These are phyloP conservation scores for Candida sithepensis DNA, from an alignment of 805 yeast species.

Conservation along the genomic window DNA sequence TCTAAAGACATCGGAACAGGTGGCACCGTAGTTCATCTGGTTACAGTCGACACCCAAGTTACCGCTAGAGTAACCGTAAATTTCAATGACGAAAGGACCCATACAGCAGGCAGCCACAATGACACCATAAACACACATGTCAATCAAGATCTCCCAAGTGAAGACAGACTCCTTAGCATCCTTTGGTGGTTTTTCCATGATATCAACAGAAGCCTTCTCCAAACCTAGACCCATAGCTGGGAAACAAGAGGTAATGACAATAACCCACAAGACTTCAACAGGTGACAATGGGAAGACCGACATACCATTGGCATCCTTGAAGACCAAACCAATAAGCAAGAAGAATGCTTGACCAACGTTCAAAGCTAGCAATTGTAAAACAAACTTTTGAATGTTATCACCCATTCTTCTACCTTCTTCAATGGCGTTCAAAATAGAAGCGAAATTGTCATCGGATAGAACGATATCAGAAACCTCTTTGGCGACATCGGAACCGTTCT, in stretches of 20 bases:
- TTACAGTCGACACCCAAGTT: slow-evolving; percentile 66
- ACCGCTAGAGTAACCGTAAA: slow-evolving; percentile 67
- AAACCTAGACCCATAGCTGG: slow-evolving; percentile 83
- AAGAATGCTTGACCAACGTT: slow-evolving; percentile 70
- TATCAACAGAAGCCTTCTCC: slow-evolving; percentile 60
- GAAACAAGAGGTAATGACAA: slow-evolving; percentile 74
- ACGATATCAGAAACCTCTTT: slow-evolving; percentile 79
- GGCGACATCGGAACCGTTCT: slow-evolving; percentile 81
- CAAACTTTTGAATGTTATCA: slow-evolving; percentile 73
- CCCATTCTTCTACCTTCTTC: slow-evolving; percentile 82
- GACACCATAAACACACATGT: slow-evolving; percentile 70
- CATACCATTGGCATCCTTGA: slow-evolving; percentile 54
- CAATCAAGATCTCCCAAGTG: slow-evolving; percentile 62
- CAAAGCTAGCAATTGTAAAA: slow-evolving; percentile 66
- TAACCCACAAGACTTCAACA: slow-evolving; percentile 76
- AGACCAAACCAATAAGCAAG: slow-evolving; percentile 69
- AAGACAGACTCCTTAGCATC: slow-evolving; percentile 53
- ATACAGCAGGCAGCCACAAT: slow-evolving; percentile 71
- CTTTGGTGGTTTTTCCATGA: slow-evolving; percentile 63
- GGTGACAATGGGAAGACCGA: slow-evolving; percentile 85
- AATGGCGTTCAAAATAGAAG: slow-evolving; percentile 72
- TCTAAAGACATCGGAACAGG: slow-evolving; percentile 62
- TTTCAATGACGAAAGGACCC: slow-evolving; percentile 57
- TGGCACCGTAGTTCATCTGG: slow-evolving; percentile 32
- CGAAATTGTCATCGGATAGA: slow-evolving; percentile 72